phyloP scores from a whole-genome alignment of 75 land plant genomes.

The Pseudotsuga menziesii region DNA sequence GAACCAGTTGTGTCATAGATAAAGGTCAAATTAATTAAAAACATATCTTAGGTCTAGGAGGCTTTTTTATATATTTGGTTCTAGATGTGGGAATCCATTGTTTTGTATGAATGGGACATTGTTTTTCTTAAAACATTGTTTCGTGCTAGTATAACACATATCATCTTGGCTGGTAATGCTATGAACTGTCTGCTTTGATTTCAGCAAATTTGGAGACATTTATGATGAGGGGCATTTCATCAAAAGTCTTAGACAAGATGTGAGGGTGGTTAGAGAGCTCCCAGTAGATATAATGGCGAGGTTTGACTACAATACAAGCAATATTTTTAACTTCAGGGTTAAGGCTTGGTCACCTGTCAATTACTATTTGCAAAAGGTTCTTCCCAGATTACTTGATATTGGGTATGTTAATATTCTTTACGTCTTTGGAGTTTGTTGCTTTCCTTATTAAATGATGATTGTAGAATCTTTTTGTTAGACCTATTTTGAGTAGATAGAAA shows the following conservation, averaged over 20 bases:
- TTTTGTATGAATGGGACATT: not conserved
- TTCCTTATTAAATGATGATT: too few species aligned
- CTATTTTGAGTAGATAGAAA: too few species aligned
- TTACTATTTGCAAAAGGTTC: conserved; percentile 70
- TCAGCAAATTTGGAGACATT: conserved; percentile 89
- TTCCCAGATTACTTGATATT: conserved; percentile 55
- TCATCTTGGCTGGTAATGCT: not conserved
- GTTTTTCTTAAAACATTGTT: not conserved
- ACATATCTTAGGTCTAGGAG: too few species aligned
- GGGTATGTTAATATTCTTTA: conserved; percentile 40
- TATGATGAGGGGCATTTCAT: conserved; percentile 93
- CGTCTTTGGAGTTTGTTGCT: too few species aligned
- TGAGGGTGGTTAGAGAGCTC: conserved; percentile 66
- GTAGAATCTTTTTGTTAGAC: too few species aligned
- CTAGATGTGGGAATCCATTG: not conserved
- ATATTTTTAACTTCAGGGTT: conserved; percentile 71
- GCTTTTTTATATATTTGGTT: not conserved
- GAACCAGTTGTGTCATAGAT: too few species aligned
- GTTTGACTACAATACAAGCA: conserved; percentile 71
- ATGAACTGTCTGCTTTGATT: not conserved
- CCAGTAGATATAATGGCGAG: conserved; percentile 64
- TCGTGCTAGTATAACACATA: not conserved
- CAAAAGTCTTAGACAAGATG: conserved; percentile 47
- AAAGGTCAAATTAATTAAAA: too few species aligned
- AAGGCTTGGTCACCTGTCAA: conserved; percentile 74